These are phyloP conservation scores for Dictyostelium citrinum DNA, from an alignment of 78 protist genomes.

Conservation along the genomic window DNA sequence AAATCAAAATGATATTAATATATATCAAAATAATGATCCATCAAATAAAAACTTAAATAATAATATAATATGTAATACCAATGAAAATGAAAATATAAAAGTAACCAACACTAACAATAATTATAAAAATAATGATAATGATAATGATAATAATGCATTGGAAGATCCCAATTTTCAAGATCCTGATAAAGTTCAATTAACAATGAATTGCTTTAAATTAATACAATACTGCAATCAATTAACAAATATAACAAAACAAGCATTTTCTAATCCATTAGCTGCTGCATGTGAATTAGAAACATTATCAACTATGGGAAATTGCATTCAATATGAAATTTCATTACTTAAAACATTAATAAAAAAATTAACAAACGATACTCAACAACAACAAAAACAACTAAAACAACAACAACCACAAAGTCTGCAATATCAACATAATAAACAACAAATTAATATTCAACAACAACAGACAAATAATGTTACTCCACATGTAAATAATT, in stretches of 20 bases:
- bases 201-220: conserved; percentile 26
- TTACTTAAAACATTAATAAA: not conserved
- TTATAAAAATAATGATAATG: too few relatives aligned
- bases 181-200: conserved; percentile 8
- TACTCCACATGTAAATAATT: not conserved
- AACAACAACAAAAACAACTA: not conserved
- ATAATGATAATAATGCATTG: not conserved
- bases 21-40: not conserved
- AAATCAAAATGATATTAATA: not conserved
- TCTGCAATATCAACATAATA: not conserved
- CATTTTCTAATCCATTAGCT: conserved; percentile 13
- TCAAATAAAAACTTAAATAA: not conserved
- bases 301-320: not conserved
- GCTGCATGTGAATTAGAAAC: not conserved
- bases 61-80: not conserved
- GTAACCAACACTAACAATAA: not conserved
- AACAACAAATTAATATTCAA: not conserved
- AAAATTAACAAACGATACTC: not conserved
- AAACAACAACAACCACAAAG: not conserved
- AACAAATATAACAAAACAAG: not conserved
- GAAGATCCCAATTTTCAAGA: not conserved
- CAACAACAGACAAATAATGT: not conserved
- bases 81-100: not conserved
- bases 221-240: conserved; percentile 30
- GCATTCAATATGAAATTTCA: conserved; percentile 8